Base-by-base conservation (phyloP, 192 early-diverging fungal genomes). In the Dimargaris cristalligena region DNA sequence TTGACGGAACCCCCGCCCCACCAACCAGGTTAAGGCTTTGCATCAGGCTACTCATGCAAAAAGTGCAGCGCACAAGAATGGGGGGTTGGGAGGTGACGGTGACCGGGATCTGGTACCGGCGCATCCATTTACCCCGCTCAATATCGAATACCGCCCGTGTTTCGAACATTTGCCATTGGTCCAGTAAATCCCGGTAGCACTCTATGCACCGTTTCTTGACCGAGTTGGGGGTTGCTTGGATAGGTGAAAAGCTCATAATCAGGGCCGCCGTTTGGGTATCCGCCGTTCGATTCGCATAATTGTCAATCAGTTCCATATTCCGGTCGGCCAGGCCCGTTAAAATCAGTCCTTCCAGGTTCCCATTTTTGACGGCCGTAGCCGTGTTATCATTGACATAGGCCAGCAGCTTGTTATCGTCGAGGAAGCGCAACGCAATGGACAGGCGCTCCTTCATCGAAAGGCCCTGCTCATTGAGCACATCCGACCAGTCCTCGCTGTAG, bases 111-210 rank as follows among this genome's bases (percentile, higher is more conserved):
- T 67, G 68, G 45, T 70, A 77, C 33, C 75, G 67, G 6, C 71
- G 75, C 54, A 82, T 63, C 52, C 74, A 64, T 16, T 84, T 84
- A 58, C 83, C 83, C 29, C 87, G 78, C 16, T 74, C 74, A 63
- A 99, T 99, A 71, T 99, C 95, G 68, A 97, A 95, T 33, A 78
- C 68, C 29, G 90, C 89, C 2, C 95, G 77, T n/a, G 71, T 73
- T 48, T 87, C 84, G 58, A 81, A 97, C 58, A 97, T 74, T 48
- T 88, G 79, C 87, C 84, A 92, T 47, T 79, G 76, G 71, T 99
- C 91, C 28, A 99, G 75, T 52, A 95, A 65, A 35, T 73, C 61
- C 3, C 90, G 81, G 71, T 99, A 99, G 46, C 82, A 85, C 34
- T 74, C 67, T 45, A 69, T 66, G 68, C 73, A 72, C 55, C 62